Evolutionary conservation across 805 yeast genomes (phyloP).

Genomic region (Kazachstania psychrophila): DNA sequence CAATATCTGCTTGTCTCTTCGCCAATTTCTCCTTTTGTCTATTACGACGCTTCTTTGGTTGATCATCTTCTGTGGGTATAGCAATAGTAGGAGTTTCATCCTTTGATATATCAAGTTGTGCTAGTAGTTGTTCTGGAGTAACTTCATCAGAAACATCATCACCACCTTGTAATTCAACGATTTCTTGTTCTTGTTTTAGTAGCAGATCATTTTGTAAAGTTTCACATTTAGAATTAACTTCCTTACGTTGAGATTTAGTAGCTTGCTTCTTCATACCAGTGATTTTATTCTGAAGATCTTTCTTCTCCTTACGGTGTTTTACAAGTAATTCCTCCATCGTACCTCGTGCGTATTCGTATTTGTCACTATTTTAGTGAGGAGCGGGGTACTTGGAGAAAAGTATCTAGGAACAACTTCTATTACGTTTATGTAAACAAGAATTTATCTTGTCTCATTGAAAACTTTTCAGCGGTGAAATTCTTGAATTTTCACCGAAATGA

Average conservation of each 20-base stretch:
- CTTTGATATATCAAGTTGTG: conserved; percentile 39
- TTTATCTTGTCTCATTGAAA: too few relatives aligned
- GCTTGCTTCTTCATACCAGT: conserved; percentile 80
- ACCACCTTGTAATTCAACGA: conserved; percentile 20
- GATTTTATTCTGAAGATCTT: conserved; percentile 54
- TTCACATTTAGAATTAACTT: conserved; percentile 49
- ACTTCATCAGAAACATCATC: conserved; percentile 34
- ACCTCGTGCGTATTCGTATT: too few relatives aligned
- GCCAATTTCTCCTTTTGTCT: conserved; percentile 80
- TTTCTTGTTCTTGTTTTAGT: conserved; percentile 46
- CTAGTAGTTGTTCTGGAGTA: conserved; percentile 60
- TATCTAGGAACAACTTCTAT: too few relatives aligned
- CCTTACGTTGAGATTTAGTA: conserved; percentile 66
- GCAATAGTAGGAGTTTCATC: conserved; percentile 4
- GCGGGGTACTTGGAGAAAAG: too few relatives aligned
- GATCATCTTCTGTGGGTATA: conserved; percentile 9
- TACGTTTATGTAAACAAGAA: too few relatives aligned
- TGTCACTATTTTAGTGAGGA: too few relatives aligned
- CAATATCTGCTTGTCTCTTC: conserved; percentile 60
- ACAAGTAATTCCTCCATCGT: conserved; percentile 22
- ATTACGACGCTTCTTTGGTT: conserved; percentile 44
- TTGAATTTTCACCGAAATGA: too few relatives aligned
- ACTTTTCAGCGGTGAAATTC: too few relatives aligned
- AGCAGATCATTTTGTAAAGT: conserved; percentile 50
- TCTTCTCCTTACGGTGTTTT: conserved; percentile 60